phyloP scores from a whole-genome alignment of 495 filamentous ascomycete species.

The Penicillium argentinense region DNA sequence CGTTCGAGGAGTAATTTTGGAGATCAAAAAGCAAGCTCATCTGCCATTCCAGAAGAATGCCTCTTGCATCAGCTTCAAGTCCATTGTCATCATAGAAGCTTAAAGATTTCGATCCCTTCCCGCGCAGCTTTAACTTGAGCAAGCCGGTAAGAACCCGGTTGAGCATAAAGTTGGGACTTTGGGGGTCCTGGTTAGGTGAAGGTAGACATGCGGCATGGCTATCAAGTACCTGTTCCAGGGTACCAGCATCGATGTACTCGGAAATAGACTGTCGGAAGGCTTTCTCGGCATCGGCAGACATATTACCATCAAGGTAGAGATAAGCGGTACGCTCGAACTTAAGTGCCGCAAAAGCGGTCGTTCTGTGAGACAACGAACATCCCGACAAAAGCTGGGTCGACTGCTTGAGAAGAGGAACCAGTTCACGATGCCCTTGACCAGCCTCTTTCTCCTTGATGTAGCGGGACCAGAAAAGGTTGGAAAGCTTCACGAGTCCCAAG shows the following conservation, averaged over 20 bases:
- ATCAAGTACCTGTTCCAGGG: conserved; percentile 33
- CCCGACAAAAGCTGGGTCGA: conserved; percentile 46
- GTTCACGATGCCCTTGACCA: conserved; percentile 34
- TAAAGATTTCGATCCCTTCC: conserved; percentile 22
- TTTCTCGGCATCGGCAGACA: conserved; percentile 36
- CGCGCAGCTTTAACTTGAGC: conserved; percentile 42
- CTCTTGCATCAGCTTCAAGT: conserved; percentile 36
- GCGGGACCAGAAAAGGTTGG: conserved; percentile 75
- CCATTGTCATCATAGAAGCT: conserved; percentile 45
- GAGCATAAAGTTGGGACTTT: conserved; percentile 43
- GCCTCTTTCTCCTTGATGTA: conserved; percentile 51
- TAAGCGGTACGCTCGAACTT: conserved; percentile 57
- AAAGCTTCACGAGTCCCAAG: conserved; percentile 54
- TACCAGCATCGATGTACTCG: conserved; percentile 46
- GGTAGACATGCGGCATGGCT: conserved; percentile 27
- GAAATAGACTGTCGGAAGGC: conserved; percentile 45
- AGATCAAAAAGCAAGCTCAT: conserved; percentile 41
- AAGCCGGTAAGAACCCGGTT: conserved; percentile 47
- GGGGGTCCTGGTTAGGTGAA: conserved; percentile 30
- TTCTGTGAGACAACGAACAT: conserved; percentile 40
- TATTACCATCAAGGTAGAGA: conserved; percentile 39
- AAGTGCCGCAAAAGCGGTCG: conserved; percentile 47
- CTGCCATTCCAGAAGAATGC: conserved; percentile 58
- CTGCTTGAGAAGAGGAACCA: conserved; percentile 46
- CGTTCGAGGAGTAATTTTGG: conserved; percentile 24